Base-by-base conservation (phyloP, 2,329 filamentous ascomycete species). In the Beauveria caledonica region DNA sequence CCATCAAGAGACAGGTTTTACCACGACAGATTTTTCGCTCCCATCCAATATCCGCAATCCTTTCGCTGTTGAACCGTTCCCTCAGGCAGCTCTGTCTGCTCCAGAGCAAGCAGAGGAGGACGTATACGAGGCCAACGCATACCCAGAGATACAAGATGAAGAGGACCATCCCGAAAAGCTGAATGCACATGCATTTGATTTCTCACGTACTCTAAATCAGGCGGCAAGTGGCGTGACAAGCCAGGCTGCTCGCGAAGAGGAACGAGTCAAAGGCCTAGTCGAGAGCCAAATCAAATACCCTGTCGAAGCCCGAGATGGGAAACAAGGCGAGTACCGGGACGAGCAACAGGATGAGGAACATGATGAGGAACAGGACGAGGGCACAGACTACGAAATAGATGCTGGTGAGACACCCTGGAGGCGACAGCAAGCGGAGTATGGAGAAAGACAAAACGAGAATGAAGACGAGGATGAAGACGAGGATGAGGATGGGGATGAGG, bases 361-460 rank as follows among this genome's bases (percentile, higher is more conserved):
- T 13, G 3, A 8, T 3, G 68, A 71, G 33, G 67, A 67, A 17
- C 66, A 65, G 19, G 68, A 65, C 3, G 66, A 70, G 21, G 62
- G 66, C 23, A 57, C 52, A 19, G 52, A 61, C 27, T 58, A 56
- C 25, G 53, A 57, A 33, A 46, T 56, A 11, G 50, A 54, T 15
- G 44, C 55, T 21, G 33, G 21, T 17, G 61, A 64, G 17, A 48
- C 42, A 33, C 40, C 40, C 8, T 15, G 42, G 48, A 45, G 54
- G 45, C 17, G 51, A 49, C 25, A 61, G 10, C 57, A 54, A n/a
- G 55, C 53, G 1, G 53, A 59, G n/a, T 49, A 42, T 1, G 64
- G 63, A n/a, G 63, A 68, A n/a, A 64, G 65, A 3, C 58, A 64
- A 21, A 60, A 62, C 9, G 53, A 58, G 6, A 61, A 65, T 2